Evolutionary conservation across 106 monocot species (phyloP).

Genomic region (Vanilla planifolia): DNA sequence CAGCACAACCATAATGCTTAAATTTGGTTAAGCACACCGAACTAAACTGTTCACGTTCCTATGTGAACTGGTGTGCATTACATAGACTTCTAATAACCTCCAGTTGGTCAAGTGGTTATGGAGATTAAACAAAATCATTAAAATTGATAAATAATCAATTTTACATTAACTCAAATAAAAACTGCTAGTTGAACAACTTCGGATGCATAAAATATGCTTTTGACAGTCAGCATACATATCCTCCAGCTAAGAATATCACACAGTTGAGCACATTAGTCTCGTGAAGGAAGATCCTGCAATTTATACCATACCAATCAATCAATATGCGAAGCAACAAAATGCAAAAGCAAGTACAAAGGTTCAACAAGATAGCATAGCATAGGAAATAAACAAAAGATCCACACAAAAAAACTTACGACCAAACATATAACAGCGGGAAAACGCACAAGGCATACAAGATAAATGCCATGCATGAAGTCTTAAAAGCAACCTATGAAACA

Average conservation of each 20-base stretch:
- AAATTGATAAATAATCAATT: not conserved
- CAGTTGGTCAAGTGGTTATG: not conserved
- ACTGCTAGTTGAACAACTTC: slow-evolving; percentile 25
- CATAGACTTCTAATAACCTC: not conserved
- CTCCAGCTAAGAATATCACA: slow-evolving; percentile 84
- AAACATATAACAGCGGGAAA: too few species aligned
- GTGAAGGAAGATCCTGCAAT: slow-evolving; percentile 76
- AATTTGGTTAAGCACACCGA: too few species aligned
- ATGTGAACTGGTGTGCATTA: not conserved
- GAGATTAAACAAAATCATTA: not conserved
- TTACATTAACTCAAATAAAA: not conserved
- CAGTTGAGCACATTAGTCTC: slow-evolving; percentile 57
- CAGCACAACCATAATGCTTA: not conserved
- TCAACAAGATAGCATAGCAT: too few species aligned
- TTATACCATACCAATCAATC: slow-evolving; percentile 63
- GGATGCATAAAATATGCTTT: slow-evolving; percentile 31
- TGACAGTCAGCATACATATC: slow-evolving; percentile 52
- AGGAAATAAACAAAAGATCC: too few species aligned
- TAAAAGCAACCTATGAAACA: too few species aligned
- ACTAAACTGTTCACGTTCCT: too few species aligned
- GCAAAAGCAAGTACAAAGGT: not conserved
- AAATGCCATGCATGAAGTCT: too few species aligned
- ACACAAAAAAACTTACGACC: too few species aligned
- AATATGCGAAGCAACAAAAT: slow-evolving; percentile 23
- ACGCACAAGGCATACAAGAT: too few species aligned